A percentile compares a stretch with the other conserved stretches of the same genome.
Conservation (phyloP, 495 filamentous ascomycete species). For the Daldinia bambusicola region DNA sequence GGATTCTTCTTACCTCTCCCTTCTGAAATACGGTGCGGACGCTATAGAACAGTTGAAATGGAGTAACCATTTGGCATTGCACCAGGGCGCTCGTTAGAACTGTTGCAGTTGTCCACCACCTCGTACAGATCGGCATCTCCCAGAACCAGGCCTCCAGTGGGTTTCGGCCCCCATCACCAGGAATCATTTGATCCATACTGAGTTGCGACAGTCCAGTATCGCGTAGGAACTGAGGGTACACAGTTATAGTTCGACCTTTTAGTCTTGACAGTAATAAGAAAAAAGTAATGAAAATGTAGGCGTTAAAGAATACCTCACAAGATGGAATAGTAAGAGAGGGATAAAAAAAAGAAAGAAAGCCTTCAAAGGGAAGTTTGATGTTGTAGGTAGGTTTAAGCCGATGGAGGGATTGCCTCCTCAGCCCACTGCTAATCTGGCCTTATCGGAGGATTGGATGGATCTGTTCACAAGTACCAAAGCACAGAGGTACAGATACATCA, state of each 20-base stretch:
- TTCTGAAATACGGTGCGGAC: slow-evolving; percentile 90
- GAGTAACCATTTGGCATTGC: slow-evolving; percentile 89
- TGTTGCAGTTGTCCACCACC: slow-evolving; percentile 95
- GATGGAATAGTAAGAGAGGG: neutral
- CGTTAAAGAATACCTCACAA: slow-evolving; percentile 3
- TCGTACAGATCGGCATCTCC: slow-evolving; percentile 94
- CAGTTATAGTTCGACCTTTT: neutral
- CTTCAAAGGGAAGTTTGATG: slow-evolving; percentile 16
- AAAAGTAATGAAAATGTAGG: neutral
- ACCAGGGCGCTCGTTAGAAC: slow-evolving; percentile 89
- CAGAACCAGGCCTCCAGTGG: slow-evolving; percentile 97
- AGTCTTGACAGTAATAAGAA: neutral
- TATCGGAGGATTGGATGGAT: slow-evolving; percentile 38
- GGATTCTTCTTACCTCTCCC: slow-evolving; percentile 71
- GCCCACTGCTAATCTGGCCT: slow-evolving; percentile 45
- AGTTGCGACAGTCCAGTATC: slow-evolving; percentile 11
- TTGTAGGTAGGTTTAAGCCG: slow-evolving; percentile 1
- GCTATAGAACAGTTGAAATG: slow-evolving; percentile 97
- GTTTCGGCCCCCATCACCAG: slow-evolving; percentile 74
- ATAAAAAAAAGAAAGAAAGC: slow-evolving; percentile 14
- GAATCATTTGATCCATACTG: slow-evolving; percentile 72
- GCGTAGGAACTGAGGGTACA: neutral
- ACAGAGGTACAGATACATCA: neutral
- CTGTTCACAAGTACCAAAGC: slow-evolving; percentile 13
- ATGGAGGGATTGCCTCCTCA: slow-evolving; percentile 31